Evolutionary conservation across 768 basidiomycete genomes (phyloP).

Genomic region (Clitopilus hobsonii): DNA sequence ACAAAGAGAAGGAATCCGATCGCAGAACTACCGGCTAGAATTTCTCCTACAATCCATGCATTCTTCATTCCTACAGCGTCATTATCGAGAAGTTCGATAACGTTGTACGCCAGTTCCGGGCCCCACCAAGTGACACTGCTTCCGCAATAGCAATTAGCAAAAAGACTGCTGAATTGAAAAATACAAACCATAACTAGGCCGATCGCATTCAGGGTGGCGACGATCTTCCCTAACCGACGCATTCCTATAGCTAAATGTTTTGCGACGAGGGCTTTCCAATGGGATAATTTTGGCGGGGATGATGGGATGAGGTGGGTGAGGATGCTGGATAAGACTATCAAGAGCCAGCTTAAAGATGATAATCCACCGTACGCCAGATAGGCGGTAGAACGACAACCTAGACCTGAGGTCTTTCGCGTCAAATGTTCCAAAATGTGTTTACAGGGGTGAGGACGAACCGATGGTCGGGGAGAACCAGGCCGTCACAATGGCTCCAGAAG

Average conservation of each 20-base stretch:
- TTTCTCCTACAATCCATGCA: conserved; percentile 33
- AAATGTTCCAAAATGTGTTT: too few relatives aligned
- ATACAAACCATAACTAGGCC: conserved; percentile 25
- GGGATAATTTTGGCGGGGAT: too few relatives aligned
- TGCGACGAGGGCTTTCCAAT: not conserved
- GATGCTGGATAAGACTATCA: conserved; percentile 24
- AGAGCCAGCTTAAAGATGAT: conserved; percentile 27
- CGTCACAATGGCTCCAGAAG: conserved; percentile 19
- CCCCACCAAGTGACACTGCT: conserved; percentile 25
- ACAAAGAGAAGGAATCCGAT: conserved; percentile 21
- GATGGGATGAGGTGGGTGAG: conserved; percentile 19
- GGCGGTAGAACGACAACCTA: conserved; percentile 27
- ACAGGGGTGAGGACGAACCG: too few relatives aligned
- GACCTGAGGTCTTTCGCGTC: conserved; percentile 16
- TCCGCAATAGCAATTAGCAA: conserved; percentile 31
- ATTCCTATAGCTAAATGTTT: conserved; percentile 14
- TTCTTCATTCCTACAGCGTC: conserved; percentile 20
- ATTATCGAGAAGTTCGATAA: conserved; percentile 15
- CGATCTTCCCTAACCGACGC: conserved; percentile 24
- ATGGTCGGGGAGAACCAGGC: conserved; percentile 20
- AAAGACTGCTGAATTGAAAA: conserved; percentile 28
- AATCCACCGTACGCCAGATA: conserved; percentile 24
- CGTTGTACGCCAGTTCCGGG: conserved; percentile 18
- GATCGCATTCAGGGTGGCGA: conserved; percentile 24
- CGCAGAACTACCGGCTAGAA: conserved; percentile 19